Evolutionary conservation across 257 asterid genomes (phyloP).

Genomic region (Scutellaria galericulata): DNA sequence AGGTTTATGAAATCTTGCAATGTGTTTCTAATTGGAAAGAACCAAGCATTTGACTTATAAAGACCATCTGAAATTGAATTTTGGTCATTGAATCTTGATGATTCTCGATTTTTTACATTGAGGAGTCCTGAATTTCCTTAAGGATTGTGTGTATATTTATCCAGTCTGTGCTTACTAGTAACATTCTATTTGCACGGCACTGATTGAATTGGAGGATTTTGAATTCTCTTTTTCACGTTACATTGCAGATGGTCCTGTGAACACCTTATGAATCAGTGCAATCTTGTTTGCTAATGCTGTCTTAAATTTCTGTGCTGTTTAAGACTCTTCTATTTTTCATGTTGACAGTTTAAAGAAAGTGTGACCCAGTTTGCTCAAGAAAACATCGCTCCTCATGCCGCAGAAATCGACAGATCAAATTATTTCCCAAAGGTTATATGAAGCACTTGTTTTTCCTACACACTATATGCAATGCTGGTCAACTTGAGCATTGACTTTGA

Average conservation of each 20-base stretch:
- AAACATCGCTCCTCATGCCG: conserved; percentile 89
- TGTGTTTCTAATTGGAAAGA: conserved; percentile 5
- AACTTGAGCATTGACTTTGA: conserved; percentile 26
- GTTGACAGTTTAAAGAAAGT: conserved; percentile 86
- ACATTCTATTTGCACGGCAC: not conserved
- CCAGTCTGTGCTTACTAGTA: not conserved
- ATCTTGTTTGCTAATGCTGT: conserved; percentile 8
- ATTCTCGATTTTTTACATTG: too few species aligned
- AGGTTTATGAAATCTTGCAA: not conserved
- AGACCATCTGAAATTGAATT: too few species aligned
- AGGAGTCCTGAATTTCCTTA: too few species aligned
- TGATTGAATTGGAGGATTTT: not conserved
- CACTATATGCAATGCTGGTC: conserved; percentile 5
- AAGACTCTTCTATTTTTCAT: not conserved
- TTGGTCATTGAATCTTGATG: too few species aligned
- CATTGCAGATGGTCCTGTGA: not conserved
- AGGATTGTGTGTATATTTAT: not conserved
- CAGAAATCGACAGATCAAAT: conserved; percentile 82
- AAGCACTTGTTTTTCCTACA: conserved; percentile 7
- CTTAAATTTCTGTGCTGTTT: conserved; percentile 16
- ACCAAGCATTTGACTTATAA: not conserved
- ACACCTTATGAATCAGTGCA: not conserved
- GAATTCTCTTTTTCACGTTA: not conserved
- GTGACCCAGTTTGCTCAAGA: conserved; percentile 94
- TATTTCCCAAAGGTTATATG: conserved; percentile 73